Percentiles rank a stretch among this genome's conserved stretches.
Conservation (phyloP, 2,329 filamentous ascomycete species). For the Blastomyces parvus region DNA sequence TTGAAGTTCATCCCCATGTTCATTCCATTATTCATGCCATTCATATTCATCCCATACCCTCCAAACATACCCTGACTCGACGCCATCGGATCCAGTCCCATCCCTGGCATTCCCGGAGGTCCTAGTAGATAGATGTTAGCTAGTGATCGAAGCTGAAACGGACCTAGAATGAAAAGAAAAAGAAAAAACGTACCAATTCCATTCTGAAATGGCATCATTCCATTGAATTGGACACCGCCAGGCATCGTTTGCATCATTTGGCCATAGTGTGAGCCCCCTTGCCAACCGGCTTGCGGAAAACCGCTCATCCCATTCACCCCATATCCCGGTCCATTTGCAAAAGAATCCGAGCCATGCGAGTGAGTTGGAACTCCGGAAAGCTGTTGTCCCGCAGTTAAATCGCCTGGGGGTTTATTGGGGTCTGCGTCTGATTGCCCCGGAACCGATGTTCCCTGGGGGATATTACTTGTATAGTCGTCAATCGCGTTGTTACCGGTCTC, state of each 20-base stretch:
- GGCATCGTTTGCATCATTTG: conserved; percentile 59
- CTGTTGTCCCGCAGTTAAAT: neutral
- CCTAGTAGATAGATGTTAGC: conserved; percentile 18
- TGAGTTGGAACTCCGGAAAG: conserved; percentile 16
- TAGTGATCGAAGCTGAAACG: neutral
- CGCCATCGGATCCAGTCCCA: conserved; percentile 63
- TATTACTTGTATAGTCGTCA: neutral
- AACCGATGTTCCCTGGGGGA: neutral
- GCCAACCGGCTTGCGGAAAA: conserved; percentile 53
- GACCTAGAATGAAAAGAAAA: neutral
- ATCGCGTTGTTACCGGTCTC: neutral
- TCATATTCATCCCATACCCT: conserved; percentile 63
- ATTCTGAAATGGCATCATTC: conserved; percentile 54
- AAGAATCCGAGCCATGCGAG: neutral
- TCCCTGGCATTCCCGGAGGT: conserved; percentile 60
- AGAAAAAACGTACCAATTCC: conserved; percentile 97
- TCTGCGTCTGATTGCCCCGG: neutral
- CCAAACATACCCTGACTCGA: conserved; percentile 42
- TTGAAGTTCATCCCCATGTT: conserved; percentile 59
- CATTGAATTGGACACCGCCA: conserved; percentile 36
- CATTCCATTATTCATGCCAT: conserved; percentile 68
- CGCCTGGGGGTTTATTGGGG: neutral
- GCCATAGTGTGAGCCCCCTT: conserved; percentile 55
- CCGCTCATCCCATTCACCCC: conserved; percentile 38
- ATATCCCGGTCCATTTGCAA: conserved; percentile 28